Evolutionary conservation across 2,329 filamentous ascomycete species (phyloP).

Genomic region (Sporothrix luriei): DNA sequence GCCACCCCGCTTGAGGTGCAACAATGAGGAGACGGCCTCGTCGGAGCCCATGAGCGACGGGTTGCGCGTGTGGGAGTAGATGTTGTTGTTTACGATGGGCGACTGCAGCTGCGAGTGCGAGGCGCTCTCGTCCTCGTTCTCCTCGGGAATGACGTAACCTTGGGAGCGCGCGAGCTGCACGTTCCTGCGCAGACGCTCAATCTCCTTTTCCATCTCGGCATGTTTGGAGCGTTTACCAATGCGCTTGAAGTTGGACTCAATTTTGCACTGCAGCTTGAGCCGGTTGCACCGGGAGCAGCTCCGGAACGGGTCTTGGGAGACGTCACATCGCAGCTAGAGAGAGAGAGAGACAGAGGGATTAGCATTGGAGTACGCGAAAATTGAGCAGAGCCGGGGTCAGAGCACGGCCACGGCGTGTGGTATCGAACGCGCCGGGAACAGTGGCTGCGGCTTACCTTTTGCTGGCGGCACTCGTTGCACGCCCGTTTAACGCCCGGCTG

Average conservation of each 20-base stretch:
- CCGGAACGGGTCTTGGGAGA: constrained; percentile 77
- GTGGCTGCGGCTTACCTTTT: constrained; percentile 66
- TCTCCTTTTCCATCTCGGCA: constrained; percentile 84
- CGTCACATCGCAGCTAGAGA: constrained; percentile 76
- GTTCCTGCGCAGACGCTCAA: constrained; percentile 66
- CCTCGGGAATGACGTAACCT: constrained; percentile 53
- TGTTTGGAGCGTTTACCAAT: constrained; percentile 78
- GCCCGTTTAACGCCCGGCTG: constrained; percentile 74
- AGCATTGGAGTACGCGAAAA: neutral
- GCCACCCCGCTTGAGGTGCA: constrained; percentile 67
- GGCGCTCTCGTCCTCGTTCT: constrained; percentile 53
- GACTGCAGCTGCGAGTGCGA: constrained; percentile 59
- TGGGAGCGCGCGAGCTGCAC: constrained; percentile 62
- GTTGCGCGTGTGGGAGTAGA: constrained; percentile 63
- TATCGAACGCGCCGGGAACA: neutral
- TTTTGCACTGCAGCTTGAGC: constrained; percentile 79
- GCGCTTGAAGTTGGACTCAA: constrained; percentile 85
- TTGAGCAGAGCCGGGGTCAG: too few species aligned
- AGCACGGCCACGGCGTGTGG: too few species aligned
- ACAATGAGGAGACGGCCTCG: constrained; percentile 66
- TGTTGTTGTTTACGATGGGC: constrained; percentile 57
- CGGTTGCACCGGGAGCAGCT: constrained; percentile 77
- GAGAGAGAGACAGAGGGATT: neutral
- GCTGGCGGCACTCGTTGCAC: constrained; percentile 82
- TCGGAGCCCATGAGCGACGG: constrained; percentile 68